Conservation (phyloP, 768 basidiomycete genomes). For the Cantharellus cinnabarinus region DNA sequence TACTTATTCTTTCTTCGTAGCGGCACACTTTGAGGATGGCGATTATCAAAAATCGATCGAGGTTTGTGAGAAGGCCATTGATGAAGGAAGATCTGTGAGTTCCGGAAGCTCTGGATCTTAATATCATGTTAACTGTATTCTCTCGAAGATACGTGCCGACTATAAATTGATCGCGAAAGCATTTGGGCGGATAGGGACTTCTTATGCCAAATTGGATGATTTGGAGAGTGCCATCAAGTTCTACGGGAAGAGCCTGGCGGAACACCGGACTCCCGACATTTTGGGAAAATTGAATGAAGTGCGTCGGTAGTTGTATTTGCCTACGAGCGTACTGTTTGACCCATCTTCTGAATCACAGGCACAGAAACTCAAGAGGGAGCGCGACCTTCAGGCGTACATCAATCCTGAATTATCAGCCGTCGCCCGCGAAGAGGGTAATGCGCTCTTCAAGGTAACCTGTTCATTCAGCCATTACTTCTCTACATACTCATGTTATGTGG, state of each 20-base stretch:
- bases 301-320: not conserved
- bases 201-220: conserved; percentile 70
- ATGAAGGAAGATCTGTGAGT: conserved; percentile 67
- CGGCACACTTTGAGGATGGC: conserved; percentile 84
- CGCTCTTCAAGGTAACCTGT: conserved; percentile 49
- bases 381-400: conserved; percentile 65
- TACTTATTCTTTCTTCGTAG: conserved; percentile 19
- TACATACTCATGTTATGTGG: not conserved
- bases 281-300: conserved; percentile 67
- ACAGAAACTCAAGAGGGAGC: conserved; percentile 61
- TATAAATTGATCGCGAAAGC: conserved; percentile 94
- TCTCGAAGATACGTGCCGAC: conserved; percentile 56
- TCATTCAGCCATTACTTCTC: not conserved
- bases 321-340: not conserved
- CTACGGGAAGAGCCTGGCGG: conserved; percentile 83
- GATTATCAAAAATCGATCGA: conserved; percentile 83
- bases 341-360: conserved; percentile 16
- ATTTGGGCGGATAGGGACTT: conserved; percentile 68
- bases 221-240: conserved; percentile 62
- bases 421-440: conserved; percentile 86
- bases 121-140: not conserved
- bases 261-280: conserved; percentile 88
- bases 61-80: conserved; percentile 86
- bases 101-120: not conserved
- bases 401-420: conserved; percentile 62